Evolutionary conservation across 352 stramenopile species (phyloP), one percentile per base, ranked within the genome.

Genomic region (Pythium chondricola): DNA sequence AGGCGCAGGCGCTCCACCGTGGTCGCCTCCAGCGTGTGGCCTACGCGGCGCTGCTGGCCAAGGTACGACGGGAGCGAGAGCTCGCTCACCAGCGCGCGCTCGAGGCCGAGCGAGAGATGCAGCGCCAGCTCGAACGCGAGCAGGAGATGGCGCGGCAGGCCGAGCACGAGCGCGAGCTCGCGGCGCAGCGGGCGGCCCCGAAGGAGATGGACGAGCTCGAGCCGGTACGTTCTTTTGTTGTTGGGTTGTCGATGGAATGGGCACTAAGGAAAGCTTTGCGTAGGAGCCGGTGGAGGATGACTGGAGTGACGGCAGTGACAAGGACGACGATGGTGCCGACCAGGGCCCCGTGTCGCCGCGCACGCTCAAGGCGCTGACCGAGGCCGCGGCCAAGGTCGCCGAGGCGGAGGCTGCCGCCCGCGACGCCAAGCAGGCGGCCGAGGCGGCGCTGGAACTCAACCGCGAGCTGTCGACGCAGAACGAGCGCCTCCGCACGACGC

Each of bases 201-300:
- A 56, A 58, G 32, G 58, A 76, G 31, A 61, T 74, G 36, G 53
- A 60, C 6, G 61, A 67, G 21, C 66, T 81, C 27, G 66, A 67
- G 32, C 73, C 75, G 75, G 75, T 88, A 84, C 55, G 65, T 48
- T 20, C 26, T 33, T n/a, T 49, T 17, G 13, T 36, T 40, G 3
- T 25, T 31, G 16, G 8, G 7, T 9, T 37, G 10, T 10, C 30
- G 17, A 18, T 4, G 36, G 22, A 41, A 42, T 27, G 21, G 31
- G 57, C 66, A 75, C 72, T 87, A 78, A 83, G 75, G 75, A 69
- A 62, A 56, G n/a, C 65, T 64, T 48, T 66, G 65, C 59, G 62
- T 80, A 88, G 76, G 76, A 88, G 71, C 74, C 74, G 74, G 74
- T 88, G 61, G 74, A 88, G 67, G 72, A 88, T 64, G 76, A 85